Evolutionary conservation across 148 eudicot species (phyloP).

Genomic region (Rhododendron griersonianum): DNA sequence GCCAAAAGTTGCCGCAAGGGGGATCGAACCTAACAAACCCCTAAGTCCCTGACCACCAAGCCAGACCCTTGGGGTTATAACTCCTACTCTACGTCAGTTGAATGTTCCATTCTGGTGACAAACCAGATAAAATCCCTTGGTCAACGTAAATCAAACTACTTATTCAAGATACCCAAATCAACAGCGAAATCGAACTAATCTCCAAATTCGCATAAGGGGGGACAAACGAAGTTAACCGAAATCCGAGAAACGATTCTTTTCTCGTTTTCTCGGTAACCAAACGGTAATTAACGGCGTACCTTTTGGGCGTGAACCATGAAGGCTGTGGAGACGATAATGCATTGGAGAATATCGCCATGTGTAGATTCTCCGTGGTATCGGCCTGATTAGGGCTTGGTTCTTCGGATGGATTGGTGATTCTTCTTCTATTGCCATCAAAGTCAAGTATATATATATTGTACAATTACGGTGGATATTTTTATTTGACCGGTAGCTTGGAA

Average conservation of each 20-base stretch:
- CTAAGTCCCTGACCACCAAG: neutral
- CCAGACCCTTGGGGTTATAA: neutral
- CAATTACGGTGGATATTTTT: neutral
- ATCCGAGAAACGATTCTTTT: neutral
- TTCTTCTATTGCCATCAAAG: constrained; percentile 9
- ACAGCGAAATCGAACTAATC: neutral
- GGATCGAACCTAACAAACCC: neutral
- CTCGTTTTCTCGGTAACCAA: neutral
- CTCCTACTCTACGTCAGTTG: neutral
- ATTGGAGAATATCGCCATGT: constrained; percentile 23
- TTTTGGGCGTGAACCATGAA: constrained; percentile 79
- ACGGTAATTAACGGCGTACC: constrained; percentile 30
- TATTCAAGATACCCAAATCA: neutral
- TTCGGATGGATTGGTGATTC: constrained; percentile 18
- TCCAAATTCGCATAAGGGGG: neutral
- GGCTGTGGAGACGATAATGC: constrained; percentile 31
- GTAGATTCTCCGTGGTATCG: constrained; percentile 24
- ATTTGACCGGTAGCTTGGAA: constrained; percentile 7
- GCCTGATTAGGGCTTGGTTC: constrained; percentile 24
- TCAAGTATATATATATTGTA: neutral
- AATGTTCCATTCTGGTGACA: neutral
- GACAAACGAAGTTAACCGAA: neutral
- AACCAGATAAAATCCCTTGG: neutral
- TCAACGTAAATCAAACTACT: neutral
- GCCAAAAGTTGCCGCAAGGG: neutral